Conservation (phyloP, 2,329 filamentous ascomycete species). For the Epicoccum sorghinum region DNA sequence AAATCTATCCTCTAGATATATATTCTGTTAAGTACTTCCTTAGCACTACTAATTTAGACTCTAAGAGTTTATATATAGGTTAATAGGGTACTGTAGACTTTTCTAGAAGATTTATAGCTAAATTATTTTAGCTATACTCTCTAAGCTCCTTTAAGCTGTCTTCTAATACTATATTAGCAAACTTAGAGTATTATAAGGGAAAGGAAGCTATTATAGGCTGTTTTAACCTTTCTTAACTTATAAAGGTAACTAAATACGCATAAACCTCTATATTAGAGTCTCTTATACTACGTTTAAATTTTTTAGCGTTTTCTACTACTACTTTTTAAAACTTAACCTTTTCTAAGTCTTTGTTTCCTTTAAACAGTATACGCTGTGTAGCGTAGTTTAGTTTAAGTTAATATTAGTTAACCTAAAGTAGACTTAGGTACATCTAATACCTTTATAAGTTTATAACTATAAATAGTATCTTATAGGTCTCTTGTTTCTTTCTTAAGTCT, state of each 20-base stretch:
- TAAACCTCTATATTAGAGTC: not conserved
- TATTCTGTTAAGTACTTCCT: not conserved
- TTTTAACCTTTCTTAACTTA: not conserved
- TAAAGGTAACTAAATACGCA: not conserved
- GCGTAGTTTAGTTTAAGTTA: not conserved
- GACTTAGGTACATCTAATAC: not conserved
- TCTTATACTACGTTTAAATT: not conserved
- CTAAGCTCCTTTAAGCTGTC: not conserved
- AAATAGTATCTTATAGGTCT: not conserved
- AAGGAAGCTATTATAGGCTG: not conserved
- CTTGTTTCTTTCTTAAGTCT: not conserved
- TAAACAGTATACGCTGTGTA: not conserved
- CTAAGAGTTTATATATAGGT: not conserved
- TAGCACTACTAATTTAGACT: not conserved
- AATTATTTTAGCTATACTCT: not conserved
- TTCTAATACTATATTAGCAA: not conserved
- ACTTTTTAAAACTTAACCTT: not conserved
- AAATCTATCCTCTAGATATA: not conserved
- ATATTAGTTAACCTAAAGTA: not conserved
- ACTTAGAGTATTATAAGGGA: not conserved
- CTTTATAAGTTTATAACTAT: not conserved
- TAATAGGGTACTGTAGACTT: not conserved
- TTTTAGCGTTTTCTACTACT: not conserved
- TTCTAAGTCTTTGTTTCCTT: not conserved
- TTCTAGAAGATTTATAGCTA: not conserved